Conservation (phyloP, 768 basidiomycete genomes). For the Harrya chromipes region DNA sequence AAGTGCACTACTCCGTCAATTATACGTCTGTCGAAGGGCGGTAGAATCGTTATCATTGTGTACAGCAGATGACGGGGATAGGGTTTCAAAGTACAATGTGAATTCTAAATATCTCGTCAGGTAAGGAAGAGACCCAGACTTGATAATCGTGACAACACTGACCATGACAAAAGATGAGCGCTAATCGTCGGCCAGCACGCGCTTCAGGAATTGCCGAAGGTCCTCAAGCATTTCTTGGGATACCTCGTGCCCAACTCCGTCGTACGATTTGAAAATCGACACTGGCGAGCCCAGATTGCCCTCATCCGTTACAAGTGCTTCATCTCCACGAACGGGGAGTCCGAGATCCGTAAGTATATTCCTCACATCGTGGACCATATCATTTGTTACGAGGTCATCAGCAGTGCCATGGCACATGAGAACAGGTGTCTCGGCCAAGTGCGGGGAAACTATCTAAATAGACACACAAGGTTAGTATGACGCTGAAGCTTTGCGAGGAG, state of each 20-base stretch:
- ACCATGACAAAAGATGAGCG: neutral
- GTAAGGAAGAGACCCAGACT: too few species aligned
- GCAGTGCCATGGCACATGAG: conserved; percentile 85
- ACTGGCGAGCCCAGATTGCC: conserved; percentile 38
- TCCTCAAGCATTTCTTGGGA: conserved; percentile 65
- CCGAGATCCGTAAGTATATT: conserved; percentile 57
- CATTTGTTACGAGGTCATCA: conserved; percentile 69
- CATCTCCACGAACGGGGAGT: conserved; percentile 38
- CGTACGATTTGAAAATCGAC: conserved; percentile 64
- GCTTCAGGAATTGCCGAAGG: conserved; percentile 66
- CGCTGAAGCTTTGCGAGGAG: neutral
- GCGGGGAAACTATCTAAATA: conserved; percentile 57
- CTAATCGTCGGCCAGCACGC: conserved; percentile 38
- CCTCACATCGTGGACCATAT: conserved; percentile 51
- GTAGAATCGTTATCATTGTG: too few species aligned
- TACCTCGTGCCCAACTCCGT: conserved; percentile 64
- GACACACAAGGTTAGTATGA: conserved; percentile 1
- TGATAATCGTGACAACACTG: neutral
- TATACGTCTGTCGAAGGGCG: too few species aligned
- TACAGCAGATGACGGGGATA: too few species aligned
- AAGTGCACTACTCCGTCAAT: too few species aligned
- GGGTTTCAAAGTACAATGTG: too few species aligned
- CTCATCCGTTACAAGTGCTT: conserved; percentile 30
- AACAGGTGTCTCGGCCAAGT: conserved; percentile 63
- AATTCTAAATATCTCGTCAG: too few species aligned